phyloP scores from a whole-genome alignment of 2,329 filamentous ascomycete genomes.

The Hymenoscyphus infarciens region DNA sequence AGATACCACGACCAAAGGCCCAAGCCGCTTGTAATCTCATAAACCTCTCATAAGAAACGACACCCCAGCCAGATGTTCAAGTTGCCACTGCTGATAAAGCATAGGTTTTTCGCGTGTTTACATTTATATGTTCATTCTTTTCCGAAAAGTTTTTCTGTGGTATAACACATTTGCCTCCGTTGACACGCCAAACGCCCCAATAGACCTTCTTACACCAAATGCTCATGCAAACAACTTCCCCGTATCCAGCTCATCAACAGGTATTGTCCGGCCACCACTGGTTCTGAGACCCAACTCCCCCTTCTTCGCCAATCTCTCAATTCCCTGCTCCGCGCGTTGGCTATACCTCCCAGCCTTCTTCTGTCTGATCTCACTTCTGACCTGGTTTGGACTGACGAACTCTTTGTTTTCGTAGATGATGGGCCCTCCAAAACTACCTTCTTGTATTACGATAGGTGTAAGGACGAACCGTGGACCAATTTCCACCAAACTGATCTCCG shows the following conservation, averaged over 20 bases:
- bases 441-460: slow-evolving; percentile 91
- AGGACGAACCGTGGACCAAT: slow-evolving; percentile 92
- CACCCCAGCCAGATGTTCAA: not conserved
- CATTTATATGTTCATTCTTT: not conserved
- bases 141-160: not conserved
- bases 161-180: not conserved
- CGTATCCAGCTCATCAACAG: slow-evolving; percentile 70
- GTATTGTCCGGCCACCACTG: slow-evolving; percentile 58
- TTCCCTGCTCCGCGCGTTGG: slow-evolving; percentile 66
- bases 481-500: slow-evolving; percentile 80
- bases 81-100: not conserved
- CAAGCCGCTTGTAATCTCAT: too few relatives aligned
- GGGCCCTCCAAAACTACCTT: slow-evolving; percentile 90
- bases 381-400: slow-evolving; percentile 94
- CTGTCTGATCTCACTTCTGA: slow-evolving; percentile 75
- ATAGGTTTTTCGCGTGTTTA: not conserved
- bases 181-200: slow-evolving; percentile 7
- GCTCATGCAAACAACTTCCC: slow-evolving; percentile 68
- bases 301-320: slow-evolving; percentile 71
- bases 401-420: slow-evolving; percentile 98
- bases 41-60: too few relatives aligned
- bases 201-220: not conserved
- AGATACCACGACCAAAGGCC: too few relatives aligned
- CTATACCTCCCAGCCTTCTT: slow-evolving; percentile 77
- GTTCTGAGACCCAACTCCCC: slow-evolving; percentile 72